phyloP scores from a whole-genome alignment of 148 eudicot genomes.

The Silene uniflora region DNA sequence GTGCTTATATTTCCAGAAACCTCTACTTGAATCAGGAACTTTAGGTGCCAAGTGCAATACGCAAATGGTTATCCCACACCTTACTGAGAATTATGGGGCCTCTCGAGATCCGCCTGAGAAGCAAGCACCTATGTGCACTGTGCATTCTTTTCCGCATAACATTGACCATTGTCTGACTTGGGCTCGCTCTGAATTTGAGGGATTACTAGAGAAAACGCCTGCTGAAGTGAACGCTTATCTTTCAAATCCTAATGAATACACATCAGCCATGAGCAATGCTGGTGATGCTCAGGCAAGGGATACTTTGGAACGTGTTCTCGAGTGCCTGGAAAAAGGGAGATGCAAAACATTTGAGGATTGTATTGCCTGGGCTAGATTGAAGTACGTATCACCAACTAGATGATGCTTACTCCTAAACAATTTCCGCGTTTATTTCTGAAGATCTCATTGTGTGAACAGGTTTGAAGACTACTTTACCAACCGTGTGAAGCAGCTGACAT shows the following conservation, averaged over 20 bases:
- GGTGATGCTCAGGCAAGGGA: constrained; percentile 93
- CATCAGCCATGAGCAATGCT: constrained; percentile 67
- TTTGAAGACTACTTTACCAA: constrained; percentile 83
- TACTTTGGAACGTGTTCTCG: constrained; percentile 69
- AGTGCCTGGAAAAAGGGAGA: constrained; percentile 74
- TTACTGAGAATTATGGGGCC: constrained; percentile 94
- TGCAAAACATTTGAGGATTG: constrained; percentile 84
- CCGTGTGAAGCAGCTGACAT: constrained; percentile 82
- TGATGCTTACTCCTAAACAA: background rate
- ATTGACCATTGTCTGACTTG: constrained; percentile 95
- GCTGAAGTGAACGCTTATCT: constrained; percentile 87
- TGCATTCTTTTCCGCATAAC: constrained; percentile 90
- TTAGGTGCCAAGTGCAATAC: constrained; percentile 93
- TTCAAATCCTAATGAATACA: constrained; percentile 62
- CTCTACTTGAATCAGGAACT: constrained; percentile 92
- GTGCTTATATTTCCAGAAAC: constrained; percentile 88
- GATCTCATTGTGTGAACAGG: constrained; percentile 32
- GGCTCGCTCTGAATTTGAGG: constrained; percentile 93
- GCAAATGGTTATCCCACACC: constrained; percentile 92
- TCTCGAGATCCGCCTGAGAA: constrained; percentile 96
- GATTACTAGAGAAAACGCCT: constrained; percentile 86
- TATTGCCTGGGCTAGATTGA: constrained; percentile 76
- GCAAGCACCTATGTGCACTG: constrained; percentile 96
- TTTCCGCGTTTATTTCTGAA: constrained; percentile 14
- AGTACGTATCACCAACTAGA: constrained; percentile 35